phyloP scores from a whole-genome alignment of 306 rosid species.

The Medicago arabica region DNA sequence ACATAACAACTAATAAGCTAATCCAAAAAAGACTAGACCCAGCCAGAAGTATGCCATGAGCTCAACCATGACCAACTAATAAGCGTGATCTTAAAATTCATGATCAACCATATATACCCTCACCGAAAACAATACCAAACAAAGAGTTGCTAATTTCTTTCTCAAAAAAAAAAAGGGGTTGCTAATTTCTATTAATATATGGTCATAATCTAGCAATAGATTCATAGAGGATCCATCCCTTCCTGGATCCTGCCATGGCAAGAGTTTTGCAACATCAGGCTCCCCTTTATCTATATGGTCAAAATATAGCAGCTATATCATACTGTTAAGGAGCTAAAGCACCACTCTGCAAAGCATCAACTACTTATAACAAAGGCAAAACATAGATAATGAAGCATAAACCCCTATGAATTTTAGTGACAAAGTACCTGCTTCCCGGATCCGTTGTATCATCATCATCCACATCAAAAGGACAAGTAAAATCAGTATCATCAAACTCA shows the following conservation, averaged over 20 bases:
- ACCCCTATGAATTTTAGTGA: conserved; percentile 24
- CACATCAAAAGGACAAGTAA: conserved; percentile 78
- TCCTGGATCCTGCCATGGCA: not conserved
- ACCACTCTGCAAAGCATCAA: not conserved
- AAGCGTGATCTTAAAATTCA: not conserved
- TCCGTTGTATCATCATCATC: conserved; percentile 80
- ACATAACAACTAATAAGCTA: not conserved
- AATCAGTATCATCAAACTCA: conserved; percentile 74
- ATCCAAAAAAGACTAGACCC: not conserved
- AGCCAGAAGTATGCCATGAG: not conserved
- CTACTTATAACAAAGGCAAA: not conserved
- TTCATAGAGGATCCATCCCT: not conserved
- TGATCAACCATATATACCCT: not conserved
- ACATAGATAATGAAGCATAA: conserved; percentile 31
- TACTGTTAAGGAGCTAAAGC: not conserved
- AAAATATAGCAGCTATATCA: not conserved
- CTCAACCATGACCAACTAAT: not conserved
- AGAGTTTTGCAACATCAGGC: not conserved
- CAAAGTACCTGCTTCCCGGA: conserved; percentile 80
- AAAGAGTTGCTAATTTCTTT: not conserved
- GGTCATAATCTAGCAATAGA: not conserved
- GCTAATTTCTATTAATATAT: not conserved
- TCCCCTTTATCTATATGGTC: not conserved
- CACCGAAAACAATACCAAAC: not conserved
- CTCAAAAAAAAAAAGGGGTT: not conserved